phyloP scores from a whole-genome alignment of 441 rosid species.

The Erodium texanum region DNA sequence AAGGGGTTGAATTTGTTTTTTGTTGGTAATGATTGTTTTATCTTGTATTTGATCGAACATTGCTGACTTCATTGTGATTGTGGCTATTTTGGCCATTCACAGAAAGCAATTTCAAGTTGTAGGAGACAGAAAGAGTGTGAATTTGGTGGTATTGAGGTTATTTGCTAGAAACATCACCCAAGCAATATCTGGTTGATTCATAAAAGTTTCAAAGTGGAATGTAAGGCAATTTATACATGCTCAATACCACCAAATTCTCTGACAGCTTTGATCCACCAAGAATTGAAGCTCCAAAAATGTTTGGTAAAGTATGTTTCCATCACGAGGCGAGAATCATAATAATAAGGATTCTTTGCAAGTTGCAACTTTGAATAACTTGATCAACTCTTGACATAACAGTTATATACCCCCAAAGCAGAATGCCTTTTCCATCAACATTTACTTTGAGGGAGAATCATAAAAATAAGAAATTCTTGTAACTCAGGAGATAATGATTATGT shows the following conservation, averaged over 20 bases:
- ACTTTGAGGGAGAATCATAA: too few species aligned
- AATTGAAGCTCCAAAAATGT: too few species aligned
- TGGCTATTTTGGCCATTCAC: not conserved
- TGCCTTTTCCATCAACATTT: too few species aligned
- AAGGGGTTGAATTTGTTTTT: not conserved
- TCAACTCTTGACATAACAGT: too few species aligned
- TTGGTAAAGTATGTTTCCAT: not conserved
- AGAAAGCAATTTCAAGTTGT: too few species aligned
- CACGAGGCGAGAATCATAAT: not conserved
- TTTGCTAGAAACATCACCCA: too few species aligned
- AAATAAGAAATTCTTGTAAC: too few species aligned
- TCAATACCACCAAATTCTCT: not conserved
- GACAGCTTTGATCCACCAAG: not conserved
- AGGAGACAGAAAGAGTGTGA: too few species aligned
- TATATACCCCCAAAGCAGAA: too few species aligned
- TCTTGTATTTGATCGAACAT: not conserved
- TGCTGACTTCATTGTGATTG: not conserved
- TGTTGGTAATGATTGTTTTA: not conserved
- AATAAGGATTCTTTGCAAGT: not conserved
- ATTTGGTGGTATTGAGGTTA: too few species aligned
- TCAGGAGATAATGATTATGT: not conserved
- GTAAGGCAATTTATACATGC: not conserved
- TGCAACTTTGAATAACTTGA: not conserved
- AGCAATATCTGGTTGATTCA: too few species aligned
- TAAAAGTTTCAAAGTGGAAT: too few species aligned